Conservation (phyloP, 2,329 filamentous ascomycete genomes). For the Cryphonectria parasitica region DNA sequence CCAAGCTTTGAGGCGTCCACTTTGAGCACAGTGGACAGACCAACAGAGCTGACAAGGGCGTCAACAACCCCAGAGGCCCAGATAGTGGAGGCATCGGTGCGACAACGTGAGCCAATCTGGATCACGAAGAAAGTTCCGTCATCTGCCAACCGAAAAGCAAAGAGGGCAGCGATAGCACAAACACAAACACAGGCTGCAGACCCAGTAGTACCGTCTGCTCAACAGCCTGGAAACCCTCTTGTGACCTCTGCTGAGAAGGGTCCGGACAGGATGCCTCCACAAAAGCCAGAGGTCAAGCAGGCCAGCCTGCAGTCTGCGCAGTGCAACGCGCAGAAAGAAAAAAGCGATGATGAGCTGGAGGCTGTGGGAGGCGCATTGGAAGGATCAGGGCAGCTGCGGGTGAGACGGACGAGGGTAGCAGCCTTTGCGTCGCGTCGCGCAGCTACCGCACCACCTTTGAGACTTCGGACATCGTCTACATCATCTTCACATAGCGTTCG, state of each 20-base stretch:
- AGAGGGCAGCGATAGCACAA: conserved; percentile 5
- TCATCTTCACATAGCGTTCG: conserved; percentile 44
- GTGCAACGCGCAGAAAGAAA: not conserved
- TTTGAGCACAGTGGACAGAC: not conserved
- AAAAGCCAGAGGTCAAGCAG: not conserved
- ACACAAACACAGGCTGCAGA: conserved; percentile 8
- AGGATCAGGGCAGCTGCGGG: conserved; percentile 26
- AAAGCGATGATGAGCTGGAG: not conserved
- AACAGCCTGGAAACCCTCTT: not conserved
- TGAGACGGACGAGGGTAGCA: conserved; percentile 26
- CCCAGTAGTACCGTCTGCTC: not conserved
- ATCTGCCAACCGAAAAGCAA: conserved; percentile 9
- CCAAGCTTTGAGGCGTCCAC: not conserved
- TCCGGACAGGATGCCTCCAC: not conserved
- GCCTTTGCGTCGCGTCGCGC: conserved; percentile 30
- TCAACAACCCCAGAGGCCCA: not conserved
- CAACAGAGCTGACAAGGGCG: not conserved
- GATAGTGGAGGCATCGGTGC: not conserved
- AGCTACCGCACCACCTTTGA: conserved; percentile 25
- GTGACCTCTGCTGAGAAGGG: not conserved
- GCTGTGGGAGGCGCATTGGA: conserved; percentile 18
- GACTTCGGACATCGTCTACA: conserved; percentile 37
- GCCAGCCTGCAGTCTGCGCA: not conserved
- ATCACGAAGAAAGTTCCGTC: conserved; percentile 9
- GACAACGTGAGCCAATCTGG: conserved; percentile 17